Conservation (phyloP, 257 asterid genomes). For the Scutellaria galericulata region DNA sequence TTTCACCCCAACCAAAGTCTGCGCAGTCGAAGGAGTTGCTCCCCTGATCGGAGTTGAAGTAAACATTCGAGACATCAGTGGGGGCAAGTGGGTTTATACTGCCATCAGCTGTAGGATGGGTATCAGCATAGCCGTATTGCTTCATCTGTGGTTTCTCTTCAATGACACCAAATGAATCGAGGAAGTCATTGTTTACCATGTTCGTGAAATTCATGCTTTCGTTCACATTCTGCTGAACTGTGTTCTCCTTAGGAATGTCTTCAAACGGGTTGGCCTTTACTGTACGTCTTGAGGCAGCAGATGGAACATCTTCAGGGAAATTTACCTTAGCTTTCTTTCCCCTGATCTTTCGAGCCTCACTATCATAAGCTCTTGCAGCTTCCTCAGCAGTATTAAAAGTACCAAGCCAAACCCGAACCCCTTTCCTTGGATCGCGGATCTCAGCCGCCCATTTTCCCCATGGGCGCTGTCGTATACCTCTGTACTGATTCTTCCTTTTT, state of each 20-base stretch:
- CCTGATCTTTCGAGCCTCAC: slow-evolving; percentile 88
- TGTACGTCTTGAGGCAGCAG: slow-evolving; percentile 47
- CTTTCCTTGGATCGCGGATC: slow-evolving; percentile 96
- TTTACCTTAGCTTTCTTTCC: slow-evolving; percentile 96
- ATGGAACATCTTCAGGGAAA: slow-evolving; percentile 70
- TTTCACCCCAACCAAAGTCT: slow-evolving; percentile 79
- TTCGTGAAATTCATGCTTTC: slow-evolving; percentile 38
- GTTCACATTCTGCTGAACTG: slow-evolving; percentile 37
- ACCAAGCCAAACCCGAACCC: slow-evolving; percentile 99
- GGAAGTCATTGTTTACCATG: slow-evolving; percentile 40
- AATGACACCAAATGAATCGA: slow-evolving; percentile 43
- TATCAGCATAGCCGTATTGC: slow-evolving; percentile 41
- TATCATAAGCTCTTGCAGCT: slow-evolving; percentile 97
- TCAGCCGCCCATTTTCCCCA: slow-evolving; percentile 99
- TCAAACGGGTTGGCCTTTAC: slow-evolving; percentile 45
- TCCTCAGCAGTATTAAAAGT: slow-evolving; percentile 97
- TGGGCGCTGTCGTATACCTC: slow-evolving; percentile 98
- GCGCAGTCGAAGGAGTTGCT: slow-evolving; percentile 85
- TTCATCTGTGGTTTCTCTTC: slow-evolving; percentile 76
- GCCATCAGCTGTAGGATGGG: slow-evolving; percentile 46
- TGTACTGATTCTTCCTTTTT: slow-evolving; percentile 92
- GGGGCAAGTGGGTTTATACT: slow-evolving; percentile 51
- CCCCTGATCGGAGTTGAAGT: slow-evolving; percentile 81
- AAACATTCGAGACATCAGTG: slow-evolving; percentile 46
- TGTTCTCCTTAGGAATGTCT: slow-evolving; percentile 43